Evolutionary conservation across 116 monocot species (phyloP).

Genomic region (Phalaenopsis hybrid): DNA sequence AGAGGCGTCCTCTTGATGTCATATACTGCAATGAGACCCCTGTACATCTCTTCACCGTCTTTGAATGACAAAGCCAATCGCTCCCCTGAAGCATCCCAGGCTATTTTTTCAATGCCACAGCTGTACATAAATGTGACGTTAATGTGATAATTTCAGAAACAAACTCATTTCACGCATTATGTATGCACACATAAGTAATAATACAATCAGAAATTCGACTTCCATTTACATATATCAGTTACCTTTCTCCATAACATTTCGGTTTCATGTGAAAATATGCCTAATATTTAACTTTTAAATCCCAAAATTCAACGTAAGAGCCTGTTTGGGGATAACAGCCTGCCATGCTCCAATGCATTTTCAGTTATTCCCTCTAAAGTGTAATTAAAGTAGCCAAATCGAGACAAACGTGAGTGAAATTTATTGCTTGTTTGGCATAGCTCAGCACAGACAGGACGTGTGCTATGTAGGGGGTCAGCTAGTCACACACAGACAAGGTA

Average conservation of each 20-base stretch:
- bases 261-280: background rate
- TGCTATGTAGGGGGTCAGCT: too few species aligned
- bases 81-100: constrained; percentile 90
- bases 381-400: too few species aligned
- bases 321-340: too few species aligned
- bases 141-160: background rate
- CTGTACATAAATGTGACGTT: constrained; percentile 21
- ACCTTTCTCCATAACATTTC: background rate
- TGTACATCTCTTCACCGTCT: constrained; percentile 61
- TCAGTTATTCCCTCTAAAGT: too few species aligned
- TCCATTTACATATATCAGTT: background rate
- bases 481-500: too few species aligned
- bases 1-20: constrained; percentile 73
- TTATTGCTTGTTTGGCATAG: too few species aligned
- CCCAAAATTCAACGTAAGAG: too few species aligned
- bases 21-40: constrained; percentile 82
- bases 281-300: too few species aligned
- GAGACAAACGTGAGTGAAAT: too few species aligned
- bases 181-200: background rate
- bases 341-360: too few species aligned
- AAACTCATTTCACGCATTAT: background rate
- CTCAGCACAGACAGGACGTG: too few species aligned
- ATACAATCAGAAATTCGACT: background rate
- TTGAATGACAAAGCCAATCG: constrained; percentile 77
- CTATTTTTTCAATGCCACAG: constrained; percentile 69